Evolutionary conservation across 73 alveolate species (phyloP), one percentile per base, ranked within the genome.

Genomic region (Tetrahymena elliotti): DNA sequence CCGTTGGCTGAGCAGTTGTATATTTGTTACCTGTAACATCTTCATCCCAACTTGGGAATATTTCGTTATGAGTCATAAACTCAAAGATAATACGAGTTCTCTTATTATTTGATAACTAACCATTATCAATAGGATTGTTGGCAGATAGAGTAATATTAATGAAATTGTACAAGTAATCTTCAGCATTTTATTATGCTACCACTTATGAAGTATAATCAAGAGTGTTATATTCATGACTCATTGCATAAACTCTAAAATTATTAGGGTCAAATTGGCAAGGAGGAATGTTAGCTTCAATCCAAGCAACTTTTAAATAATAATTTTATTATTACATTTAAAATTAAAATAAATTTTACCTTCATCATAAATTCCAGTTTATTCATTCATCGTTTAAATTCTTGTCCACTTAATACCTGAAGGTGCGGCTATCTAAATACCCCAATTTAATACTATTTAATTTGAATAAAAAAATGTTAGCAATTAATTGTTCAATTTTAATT

Each of bases 221-320:
- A 33, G 94, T 83, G 37, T 93, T 94, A 22, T 93, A 93, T 39
- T 94, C 94, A 83, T 93, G 93, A 37, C 88, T 93, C 37, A 94
- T 83, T 31, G 83, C 93, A 33, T 94, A 38, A 4, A 68, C 88
- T 83, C 93, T 84, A 38, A 94, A 94, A 35, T 93, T 84, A 36
- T 38, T 37, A 83, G 53, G 92, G 33, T 94, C 96, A 83, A 94
- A 94, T 31, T 94, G 93, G 82, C 96, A 94, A 11, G 94, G 94
- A 36, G 96, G 96, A n/a, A 94, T 94, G 16, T 94, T 31, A 20
- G 96, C 96, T 83, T 94, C 96, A 94, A 94, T 83, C 96, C 96
- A 94, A 68, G 88, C 88, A 68, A 68, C 88, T 68, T 4, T 27
- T 68, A 68, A 27, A 68, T 2, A 31, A 47, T 2, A 47, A 18